These are phyloP conservation scores for Exsudoporus frostii DNA, from an alignment of 768 basidiomycete genomes.

Conservation along the genomic window DNA sequence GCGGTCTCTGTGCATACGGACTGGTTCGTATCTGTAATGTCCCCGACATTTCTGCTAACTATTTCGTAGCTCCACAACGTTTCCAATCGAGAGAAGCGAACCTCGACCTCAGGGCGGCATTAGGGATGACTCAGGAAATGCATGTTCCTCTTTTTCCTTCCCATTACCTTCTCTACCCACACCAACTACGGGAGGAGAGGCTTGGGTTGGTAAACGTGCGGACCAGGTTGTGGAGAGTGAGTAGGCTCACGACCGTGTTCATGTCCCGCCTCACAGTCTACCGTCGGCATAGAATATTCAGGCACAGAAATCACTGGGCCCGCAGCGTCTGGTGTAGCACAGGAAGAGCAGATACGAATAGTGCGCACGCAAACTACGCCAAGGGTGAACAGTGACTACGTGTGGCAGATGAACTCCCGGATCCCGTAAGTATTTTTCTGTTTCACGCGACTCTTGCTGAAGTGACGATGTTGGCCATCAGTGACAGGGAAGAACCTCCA, in stretches of 20 bases:
- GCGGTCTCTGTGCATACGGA: neutral
- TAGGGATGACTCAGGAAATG: neutral
- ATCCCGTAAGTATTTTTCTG: constrained; percentile 3
- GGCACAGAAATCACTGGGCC: neutral
- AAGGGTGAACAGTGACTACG: neutral
- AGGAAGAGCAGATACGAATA: neutral
- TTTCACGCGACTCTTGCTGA: neutral
- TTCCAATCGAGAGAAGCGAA: neutral
- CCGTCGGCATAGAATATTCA: neutral
- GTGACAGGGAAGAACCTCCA: constrained; percentile 7
- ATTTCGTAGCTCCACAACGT: neutral
- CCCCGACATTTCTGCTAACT: neutral
- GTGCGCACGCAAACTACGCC: neutral
- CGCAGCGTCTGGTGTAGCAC: neutral
- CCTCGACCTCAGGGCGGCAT: no score
- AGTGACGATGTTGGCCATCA: neutral
- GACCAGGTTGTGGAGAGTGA: neutral
- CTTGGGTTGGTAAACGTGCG: neutral
- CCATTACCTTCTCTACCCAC: neutral
- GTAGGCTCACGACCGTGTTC: neutral
- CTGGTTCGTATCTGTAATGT: neutral
- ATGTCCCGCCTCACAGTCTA: neutral
- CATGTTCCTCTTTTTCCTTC: neutral
- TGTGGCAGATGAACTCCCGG: neutral
- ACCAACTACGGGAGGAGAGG: neutral